Evolutionary conservation across 179 eudicot species (phyloP).

Genomic region (Vitellaria paradoxa): DNA sequence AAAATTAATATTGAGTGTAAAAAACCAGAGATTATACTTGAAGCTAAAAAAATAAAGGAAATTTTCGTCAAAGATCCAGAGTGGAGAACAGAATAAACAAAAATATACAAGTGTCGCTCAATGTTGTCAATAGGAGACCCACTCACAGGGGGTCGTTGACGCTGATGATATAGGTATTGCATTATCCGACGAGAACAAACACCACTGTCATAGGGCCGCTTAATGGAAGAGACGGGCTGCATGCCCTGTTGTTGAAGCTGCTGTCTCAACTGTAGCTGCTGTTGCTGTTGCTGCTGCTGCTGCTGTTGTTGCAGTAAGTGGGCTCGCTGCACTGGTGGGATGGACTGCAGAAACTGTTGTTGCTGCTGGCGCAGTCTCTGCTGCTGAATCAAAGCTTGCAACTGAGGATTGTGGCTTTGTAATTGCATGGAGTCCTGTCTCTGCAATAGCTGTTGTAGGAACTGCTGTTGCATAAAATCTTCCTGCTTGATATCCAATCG

Average conservation of each 20-base stretch:
- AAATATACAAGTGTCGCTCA: neutral
- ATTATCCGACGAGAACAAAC: conserved; percentile 85
- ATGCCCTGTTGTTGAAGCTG: conserved; percentile 70
- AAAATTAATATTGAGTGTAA: neutral
- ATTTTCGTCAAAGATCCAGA: neutral
- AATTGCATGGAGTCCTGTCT: conserved; percentile 77
- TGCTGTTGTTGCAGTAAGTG: conserved; percentile 78
- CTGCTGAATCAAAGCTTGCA: conserved; percentile 78
- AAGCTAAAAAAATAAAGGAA: neutral
- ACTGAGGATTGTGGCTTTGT: conserved; percentile 63
- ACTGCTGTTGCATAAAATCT: conserved; percentile 71
- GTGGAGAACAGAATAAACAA: neutral
- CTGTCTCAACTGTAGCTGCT: conserved; percentile 59
- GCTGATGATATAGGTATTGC: conserved; percentile 88
- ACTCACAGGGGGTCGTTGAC: conserved; percentile 84
- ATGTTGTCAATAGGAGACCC: conserved; percentile 3
- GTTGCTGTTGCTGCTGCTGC: conserved; percentile 45
- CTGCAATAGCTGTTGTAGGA: conserved; percentile 67
- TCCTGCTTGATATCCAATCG: conserved; percentile 84
- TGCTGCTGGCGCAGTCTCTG: conserved; percentile 80
- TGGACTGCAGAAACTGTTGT: conserved; percentile 70
- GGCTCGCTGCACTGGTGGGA: conserved; percentile 74
- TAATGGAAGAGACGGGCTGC: conserved; percentile 55
- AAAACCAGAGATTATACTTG: neutral
- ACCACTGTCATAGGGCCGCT: conserved; percentile 76